These are phyloP conservation scores for Coccomyxa sp. DNA, from an alignment of 139 green algal species.

Conservation along the genomic window DNA sequence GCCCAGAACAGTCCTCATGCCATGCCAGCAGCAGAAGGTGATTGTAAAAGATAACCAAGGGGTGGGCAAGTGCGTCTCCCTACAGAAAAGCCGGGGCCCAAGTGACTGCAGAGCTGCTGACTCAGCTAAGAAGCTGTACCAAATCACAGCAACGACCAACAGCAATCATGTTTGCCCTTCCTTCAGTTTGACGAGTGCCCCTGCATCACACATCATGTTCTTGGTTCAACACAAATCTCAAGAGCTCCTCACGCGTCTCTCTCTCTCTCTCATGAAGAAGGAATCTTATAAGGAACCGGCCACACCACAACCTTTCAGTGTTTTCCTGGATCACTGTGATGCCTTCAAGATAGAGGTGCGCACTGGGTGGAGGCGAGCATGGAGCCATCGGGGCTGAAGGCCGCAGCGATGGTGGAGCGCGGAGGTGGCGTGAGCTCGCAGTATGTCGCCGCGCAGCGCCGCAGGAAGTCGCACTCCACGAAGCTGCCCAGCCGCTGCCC, in stretches of 20 bases:
- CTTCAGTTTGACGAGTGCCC: neutral
- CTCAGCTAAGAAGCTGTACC: too few relatives aligned
- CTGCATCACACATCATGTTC: neutral
- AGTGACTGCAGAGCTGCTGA: too few relatives aligned
- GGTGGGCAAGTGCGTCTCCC: too few relatives aligned
- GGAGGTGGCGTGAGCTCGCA: slow-evolving; percentile 61
- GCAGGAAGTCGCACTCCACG: slow-evolving; percentile 63
- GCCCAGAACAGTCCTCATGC: too few relatives aligned
- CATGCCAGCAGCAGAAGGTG: too few relatives aligned
- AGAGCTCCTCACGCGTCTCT: neutral
- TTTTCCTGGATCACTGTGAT: neutral
- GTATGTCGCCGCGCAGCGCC: slow-evolving; percentile 50
- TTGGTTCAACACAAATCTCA: neutral
- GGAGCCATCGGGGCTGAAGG: slow-evolving; percentile 73
- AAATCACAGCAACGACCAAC: too few relatives aligned
- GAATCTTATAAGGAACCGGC: neutral
- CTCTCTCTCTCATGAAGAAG: neutral
- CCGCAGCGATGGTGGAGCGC: slow-evolving; percentile 81
- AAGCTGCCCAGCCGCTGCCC: slow-evolving; percentile 19
- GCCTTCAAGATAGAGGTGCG: slow-evolving; percentile 4
- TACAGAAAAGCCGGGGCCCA: too few relatives aligned
- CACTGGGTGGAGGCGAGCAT: slow-evolving; percentile 85
- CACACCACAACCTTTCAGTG: neutral
- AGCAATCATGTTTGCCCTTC: too few relatives aligned
- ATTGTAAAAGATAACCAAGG: too few relatives aligned